Conservation (phyloP, 1,284 basidiomycete genomes). For the Microbotryum scabiosae region DNA sequence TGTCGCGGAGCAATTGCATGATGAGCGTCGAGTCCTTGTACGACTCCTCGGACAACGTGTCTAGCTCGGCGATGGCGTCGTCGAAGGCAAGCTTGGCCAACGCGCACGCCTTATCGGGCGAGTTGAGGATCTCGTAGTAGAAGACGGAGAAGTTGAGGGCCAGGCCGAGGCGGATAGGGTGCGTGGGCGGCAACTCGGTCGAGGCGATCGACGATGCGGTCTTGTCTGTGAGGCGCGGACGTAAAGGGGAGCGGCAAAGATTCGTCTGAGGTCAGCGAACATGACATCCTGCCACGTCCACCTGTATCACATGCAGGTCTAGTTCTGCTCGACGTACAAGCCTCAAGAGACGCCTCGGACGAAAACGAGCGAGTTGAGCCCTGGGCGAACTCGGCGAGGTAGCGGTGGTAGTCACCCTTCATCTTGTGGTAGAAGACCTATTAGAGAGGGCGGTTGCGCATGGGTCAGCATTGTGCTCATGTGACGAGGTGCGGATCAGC, state of each 20-base stretch:
- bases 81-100: constrained; percentile 47
- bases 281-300: background rate
- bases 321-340: constrained; percentile 30
- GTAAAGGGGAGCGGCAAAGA: background rate
- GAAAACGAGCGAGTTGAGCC: constrained; percentile 36
- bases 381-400: constrained; percentile 47
- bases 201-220: constrained; percentile 43
- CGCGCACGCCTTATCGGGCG: constrained; percentile 43
- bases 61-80: constrained; percentile 47
- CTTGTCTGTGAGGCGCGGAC: constrained; percentile 36
- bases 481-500: background rate
- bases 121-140: constrained; percentile 47
- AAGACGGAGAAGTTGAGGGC: constrained; percentile 48
- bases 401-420: constrained; percentile 48
- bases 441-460: background rate
- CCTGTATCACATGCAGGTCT: no score
- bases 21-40: constrained; percentile 45
- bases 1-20: constrained; percentile 46
- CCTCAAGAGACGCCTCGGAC: constrained; percentile 40
- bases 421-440: constrained; percentile 41
- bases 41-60: constrained; percentile 46
- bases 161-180: constrained; percentile 45
- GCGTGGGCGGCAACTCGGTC: constrained; percentile 43
- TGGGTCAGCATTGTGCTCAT: background rate
- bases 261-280: background rate